phyloP scores from a whole-genome alignment of 805 yeast species.

The Candida maltosa region DNA sequence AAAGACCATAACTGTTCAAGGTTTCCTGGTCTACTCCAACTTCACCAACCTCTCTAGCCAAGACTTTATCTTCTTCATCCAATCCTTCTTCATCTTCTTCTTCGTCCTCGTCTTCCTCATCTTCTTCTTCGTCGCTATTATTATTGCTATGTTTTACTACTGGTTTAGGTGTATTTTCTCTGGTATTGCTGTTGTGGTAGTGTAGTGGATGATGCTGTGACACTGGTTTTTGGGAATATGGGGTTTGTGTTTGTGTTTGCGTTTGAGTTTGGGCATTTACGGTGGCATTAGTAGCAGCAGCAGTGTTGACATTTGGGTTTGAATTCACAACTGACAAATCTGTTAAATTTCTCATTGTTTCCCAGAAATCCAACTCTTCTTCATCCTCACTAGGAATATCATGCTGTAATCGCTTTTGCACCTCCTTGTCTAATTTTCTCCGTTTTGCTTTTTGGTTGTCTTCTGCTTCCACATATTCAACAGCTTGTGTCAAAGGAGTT shows the following conservation, averaged over 20 bases:
- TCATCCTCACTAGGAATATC: conserved; percentile 42
- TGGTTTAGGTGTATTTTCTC: conserved; percentile 6
- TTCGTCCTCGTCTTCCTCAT: conserved; percentile 9
- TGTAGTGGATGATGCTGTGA: conserved; percentile 56
- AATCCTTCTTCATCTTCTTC: conserved; percentile 6
- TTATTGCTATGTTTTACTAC: background rate
- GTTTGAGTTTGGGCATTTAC: conserved; percentile 3
- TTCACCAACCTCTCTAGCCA: conserved; percentile 11
- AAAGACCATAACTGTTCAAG: conserved; percentile 34
- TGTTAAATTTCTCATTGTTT: conserved; percentile 58
- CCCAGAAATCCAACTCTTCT: conserved; percentile 71
- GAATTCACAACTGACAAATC: no score
- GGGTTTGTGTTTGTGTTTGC: background rate
- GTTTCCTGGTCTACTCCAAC: conserved; percentile 32
- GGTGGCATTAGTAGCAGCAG: conserved; percentile 7
- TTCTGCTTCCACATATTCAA: conserved; percentile 33
- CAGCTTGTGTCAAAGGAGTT: conserved; percentile 41
- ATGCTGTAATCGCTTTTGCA: background rate
- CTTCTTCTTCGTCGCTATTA: conserved; percentile 2
- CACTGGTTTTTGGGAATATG: conserved; percentile 32
- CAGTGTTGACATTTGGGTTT: conserved; percentile 12
- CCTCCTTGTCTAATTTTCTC: conserved; percentile 1
- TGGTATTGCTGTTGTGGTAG: conserved; percentile 15
- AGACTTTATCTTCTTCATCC: conserved; percentile 15
- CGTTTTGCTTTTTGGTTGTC: conserved; percentile 8